Evolutionary conservation across 2,329 filamentous ascomycete species (phyloP), one percentile per base, ranked within the genome.

Genomic region (Calonectria multiphialidica): DNA sequence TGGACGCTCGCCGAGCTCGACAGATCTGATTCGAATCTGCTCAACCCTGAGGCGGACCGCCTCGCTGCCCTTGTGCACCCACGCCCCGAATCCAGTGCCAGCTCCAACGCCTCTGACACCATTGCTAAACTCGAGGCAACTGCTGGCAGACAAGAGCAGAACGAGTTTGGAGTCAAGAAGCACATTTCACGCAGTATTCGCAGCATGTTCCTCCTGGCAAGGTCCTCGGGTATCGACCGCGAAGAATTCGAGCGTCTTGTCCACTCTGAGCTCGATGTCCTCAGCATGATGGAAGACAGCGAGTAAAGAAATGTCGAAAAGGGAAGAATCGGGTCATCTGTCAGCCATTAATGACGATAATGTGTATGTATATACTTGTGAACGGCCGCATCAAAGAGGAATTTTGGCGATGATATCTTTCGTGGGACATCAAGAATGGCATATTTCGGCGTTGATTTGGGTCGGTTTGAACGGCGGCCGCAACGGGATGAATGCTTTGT

Each of bases 131-230:
- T 92, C 33, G 90, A 92, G 76, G 87, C 88, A 61, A 86, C 85
- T 18, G 90, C 89, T 2, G 87, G 86, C 45, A 87, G 86, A 74
- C 88, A 89, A 76, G 90, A 91, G 71, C 90, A 92, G 77, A 90
- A 87, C 68, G 93, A 95, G 83, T 90, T 93, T 68, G 93, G 92
- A 16, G 90, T 97, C 67, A 94, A 93, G 82, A 93, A 95, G 83
- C 94, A 96, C 83, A 91, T 97, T 53, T 92, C 92, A 42, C 92
- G 93, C 10, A 94, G 92, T 79, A 90, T 97, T 68, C 93, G 94
- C 86, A 95, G 93, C 82, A 83, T 97, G 75, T 96, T 91, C 82
- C 84, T 93, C 75, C 84, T 97, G 73, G 92, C 94, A 28, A 90
- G 89, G 49, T 89, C 92, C 1, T 91, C 91, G 25, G 94, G 94